Evolutionary conservation across 2,329 filamentous ascomycete genomes (phyloP).

Genomic region (Dichotomopilus funicola): DNA sequence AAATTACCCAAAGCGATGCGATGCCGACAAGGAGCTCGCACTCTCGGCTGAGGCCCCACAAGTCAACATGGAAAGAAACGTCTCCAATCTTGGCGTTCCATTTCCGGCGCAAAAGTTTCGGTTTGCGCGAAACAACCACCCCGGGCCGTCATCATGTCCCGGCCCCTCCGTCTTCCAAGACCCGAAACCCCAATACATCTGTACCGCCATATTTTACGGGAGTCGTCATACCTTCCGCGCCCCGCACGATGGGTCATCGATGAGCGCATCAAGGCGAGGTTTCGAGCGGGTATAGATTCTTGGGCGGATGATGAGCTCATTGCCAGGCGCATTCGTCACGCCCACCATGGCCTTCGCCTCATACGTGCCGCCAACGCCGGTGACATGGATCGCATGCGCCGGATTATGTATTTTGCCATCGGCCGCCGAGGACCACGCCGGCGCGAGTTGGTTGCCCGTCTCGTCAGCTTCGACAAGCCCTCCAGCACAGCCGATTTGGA

Average conservation of each 20-base stretch:
- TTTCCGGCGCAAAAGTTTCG: neutral
- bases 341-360: conserved; percentile 37
- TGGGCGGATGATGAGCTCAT: conserved; percentile 18
- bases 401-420: conserved; percentile 44
- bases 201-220: conserved; percentile 55
- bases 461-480: conserved; percentile 34
- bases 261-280: conserved; percentile 39
- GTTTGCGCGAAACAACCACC: neutral
- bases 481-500: conserved; percentile 38
- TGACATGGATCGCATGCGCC: conserved; percentile 39
- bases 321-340: conserved; percentile 33
- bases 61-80: too few species aligned
- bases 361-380: conserved; percentile 50
- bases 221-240: conserved; percentile 53
- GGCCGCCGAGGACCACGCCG: conserved; percentile 48
- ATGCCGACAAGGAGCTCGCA: neutral
- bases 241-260: conserved; percentile 41
- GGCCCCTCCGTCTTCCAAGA: conserved; percentile 29
- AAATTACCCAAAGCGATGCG: neutral
- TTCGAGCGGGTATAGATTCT: conserved; percentile 33
- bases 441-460: conserved; percentile 38
- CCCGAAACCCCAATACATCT: conserved; percentile 34
- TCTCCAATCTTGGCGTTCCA: neutral
- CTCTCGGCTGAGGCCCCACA: neutral
- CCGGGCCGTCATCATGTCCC: conserved; percentile 25